Percentiles rank a stretch among this genome's conserved stretches.
Conservation (phyloP, 108 stramenopile species). For the Mayamaea pseudoterrestris region DNA sequence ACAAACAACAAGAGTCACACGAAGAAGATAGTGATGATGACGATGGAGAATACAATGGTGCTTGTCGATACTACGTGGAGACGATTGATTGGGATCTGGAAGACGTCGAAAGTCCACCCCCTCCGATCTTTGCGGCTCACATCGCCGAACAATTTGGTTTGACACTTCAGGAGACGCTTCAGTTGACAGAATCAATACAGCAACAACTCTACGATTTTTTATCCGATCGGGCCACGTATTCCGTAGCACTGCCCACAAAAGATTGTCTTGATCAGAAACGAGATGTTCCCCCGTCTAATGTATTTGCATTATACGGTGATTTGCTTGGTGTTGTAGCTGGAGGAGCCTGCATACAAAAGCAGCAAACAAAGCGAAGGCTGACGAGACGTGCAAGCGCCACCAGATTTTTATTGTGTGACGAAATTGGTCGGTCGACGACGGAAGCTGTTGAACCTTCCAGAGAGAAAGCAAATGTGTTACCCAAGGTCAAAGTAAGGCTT, state of each 20-base stretch:
- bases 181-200: constrained; percentile 46
- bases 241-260: constrained; percentile 20
- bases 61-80: constrained; percentile 31
- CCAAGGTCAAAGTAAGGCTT: too few relatives aligned
- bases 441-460: too few relatives aligned
- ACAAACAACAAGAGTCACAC: too few relatives aligned
- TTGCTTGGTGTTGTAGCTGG: constrained; percentile 7
- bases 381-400: too few relatives aligned
- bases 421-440: too few relatives aligned
- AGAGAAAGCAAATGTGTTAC: too few relatives aligned
- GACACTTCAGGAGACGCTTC: constrained; percentile 43
- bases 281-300: background rate
- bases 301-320: constrained; percentile 11
- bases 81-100: constrained; percentile 50
- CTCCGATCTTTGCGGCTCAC: constrained; percentile 33
- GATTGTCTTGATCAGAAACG: constrained; percentile 23
- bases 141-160: constrained; percentile 56
- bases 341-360: background rate
- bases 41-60: constrained; percentile 1
- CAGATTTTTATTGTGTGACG: too few relatives aligned
- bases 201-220: constrained; percentile 38
- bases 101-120: constrained; percentile 37
- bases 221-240: constrained; percentile 14
- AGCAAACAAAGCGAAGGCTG: too few relatives aligned
- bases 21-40: too few relatives aligned